Conservation (phyloP, 352 stramenopile genomes). For the Globisporangium abappressorium region DNA sequence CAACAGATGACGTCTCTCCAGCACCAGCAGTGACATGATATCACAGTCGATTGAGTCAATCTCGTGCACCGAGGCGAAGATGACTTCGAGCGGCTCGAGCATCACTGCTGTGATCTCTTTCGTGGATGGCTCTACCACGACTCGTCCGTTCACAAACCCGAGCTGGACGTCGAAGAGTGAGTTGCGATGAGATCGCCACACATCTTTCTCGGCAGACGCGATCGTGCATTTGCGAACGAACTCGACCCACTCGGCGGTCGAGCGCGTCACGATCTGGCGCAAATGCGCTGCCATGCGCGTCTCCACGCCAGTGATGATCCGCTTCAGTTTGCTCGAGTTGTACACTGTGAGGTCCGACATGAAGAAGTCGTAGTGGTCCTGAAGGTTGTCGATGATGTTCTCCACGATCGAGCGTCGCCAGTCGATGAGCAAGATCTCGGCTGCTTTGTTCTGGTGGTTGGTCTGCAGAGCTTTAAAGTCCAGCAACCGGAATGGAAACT, state of each 20-base stretch:
- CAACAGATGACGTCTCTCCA: slow-evolving; percentile 58
- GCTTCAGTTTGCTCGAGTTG: slow-evolving; percentile 44
- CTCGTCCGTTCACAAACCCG: slow-evolving; percentile 37
- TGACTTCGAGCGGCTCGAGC: slow-evolving; percentile 74
- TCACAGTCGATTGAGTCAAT: slow-evolving; percentile 88
- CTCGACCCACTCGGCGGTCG: slow-evolving; percentile 51
- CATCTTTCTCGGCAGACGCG: slow-evolving; percentile 16
- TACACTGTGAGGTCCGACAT: slow-evolving; percentile 76
- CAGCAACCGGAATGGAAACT: slow-evolving; percentile 80
- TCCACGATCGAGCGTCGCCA: slow-evolving; percentile 90
- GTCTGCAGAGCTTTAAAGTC: slow-evolving; percentile 84
- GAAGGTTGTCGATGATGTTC: slow-evolving; percentile 92
- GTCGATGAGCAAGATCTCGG: slow-evolving; percentile 78
- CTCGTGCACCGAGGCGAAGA: slow-evolving; percentile 71
- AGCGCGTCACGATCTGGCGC: slow-evolving; percentile 60
- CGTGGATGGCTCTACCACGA: slow-evolving; percentile 57
- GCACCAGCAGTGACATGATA: slow-evolving; percentile 85
- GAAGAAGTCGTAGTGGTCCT: slow-evolving; percentile 94
- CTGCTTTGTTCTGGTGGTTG: slow-evolving; percentile 68
- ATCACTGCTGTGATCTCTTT: slow-evolving; percentile 78
- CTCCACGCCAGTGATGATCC: slow-evolving; percentile 84
- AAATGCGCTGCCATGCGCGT: slow-evolving; percentile 86
- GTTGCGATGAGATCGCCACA: slow-evolving; percentile 44
- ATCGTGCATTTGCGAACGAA: slow-evolving; percentile 41
- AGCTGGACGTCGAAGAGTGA: slow-evolving; percentile 88